These are phyloP conservation scores for Microbotryum saponariae DNA, from an alignment of 1,284 basidiomycete genomes.

Conservation along the genomic window DNA sequence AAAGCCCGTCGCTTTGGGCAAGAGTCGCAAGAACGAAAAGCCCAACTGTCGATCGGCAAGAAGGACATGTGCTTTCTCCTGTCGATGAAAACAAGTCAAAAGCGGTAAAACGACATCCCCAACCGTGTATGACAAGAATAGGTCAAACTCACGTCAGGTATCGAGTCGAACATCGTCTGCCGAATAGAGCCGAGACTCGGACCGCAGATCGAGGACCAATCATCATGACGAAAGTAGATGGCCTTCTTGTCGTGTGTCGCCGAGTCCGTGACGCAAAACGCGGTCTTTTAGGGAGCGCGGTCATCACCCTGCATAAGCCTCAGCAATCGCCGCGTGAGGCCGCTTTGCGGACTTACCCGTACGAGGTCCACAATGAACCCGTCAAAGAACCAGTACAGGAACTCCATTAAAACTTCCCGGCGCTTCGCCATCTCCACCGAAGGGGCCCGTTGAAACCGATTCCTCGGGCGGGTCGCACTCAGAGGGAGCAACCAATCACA, in stretches of 20 bases:
- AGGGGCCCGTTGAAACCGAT: slow-evolving; percentile 42
- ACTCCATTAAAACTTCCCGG: slow-evolving; percentile 69
- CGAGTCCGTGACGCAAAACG: slow-evolving; percentile 91
- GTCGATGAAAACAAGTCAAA: background rate
- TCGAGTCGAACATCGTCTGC: slow-evolving; percentile 36
- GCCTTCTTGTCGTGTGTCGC: slow-evolving; percentile 76
- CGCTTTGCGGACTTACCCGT: slow-evolving; percentile 49
- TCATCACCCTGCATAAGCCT: slow-evolving; percentile 1
- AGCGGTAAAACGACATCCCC: no score
- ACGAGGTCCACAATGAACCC: slow-evolving; percentile 72
- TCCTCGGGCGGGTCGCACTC: slow-evolving; percentile 38
- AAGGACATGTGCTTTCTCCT: slow-evolving; percentile 48
- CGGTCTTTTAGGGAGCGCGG: slow-evolving; percentile 52
- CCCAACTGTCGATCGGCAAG: slow-evolving; percentile 57
- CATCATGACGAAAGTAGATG: slow-evolving; percentile 88
- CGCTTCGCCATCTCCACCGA: slow-evolving; percentile 65
- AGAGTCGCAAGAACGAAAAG: slow-evolving; percentile 74
- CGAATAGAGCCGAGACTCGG: slow-evolving; percentile 69
- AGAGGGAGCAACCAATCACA: slow-evolving; percentile 70
- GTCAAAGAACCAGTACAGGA: slow-evolving; percentile 88
- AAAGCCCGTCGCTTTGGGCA: slow-evolving; percentile 91
- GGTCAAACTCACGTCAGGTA: slow-evolving; percentile 36
- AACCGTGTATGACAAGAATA: no score
- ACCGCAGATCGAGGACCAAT: slow-evolving; percentile 74
- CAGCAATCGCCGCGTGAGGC: no score